phyloP scores from a whole-genome alignment of 2,329 filamentous ascomycete genomes.

The Curvularia spicifera region DNA sequence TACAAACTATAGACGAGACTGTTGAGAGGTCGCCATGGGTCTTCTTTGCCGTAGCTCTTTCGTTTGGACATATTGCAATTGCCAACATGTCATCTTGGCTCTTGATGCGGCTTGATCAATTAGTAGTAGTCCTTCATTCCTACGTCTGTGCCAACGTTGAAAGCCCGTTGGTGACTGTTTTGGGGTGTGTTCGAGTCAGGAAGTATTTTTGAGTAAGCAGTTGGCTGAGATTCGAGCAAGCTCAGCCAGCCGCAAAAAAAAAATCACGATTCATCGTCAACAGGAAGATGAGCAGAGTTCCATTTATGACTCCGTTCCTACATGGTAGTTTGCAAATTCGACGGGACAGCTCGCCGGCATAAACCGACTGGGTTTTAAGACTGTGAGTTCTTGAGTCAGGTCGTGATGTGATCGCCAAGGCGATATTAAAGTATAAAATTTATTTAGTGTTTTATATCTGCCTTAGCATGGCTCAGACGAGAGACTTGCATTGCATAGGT shows the following conservation, averaged over 20 bases:
- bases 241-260: not conserved
- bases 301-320: not conserved
- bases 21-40: not conserved
- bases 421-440: not conserved
- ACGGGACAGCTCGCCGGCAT: not conserved
- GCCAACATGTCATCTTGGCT: not conserved
- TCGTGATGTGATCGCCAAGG: not conserved
- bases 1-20: not conserved
- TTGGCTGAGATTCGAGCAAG: not conserved
- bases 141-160: not conserved
- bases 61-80: not conserved
- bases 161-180: not conserved
- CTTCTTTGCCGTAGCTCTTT: not conserved
- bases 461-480: not conserved
- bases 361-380: too few relatives aligned
- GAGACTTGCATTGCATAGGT: not conserved
- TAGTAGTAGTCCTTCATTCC: too few relatives aligned
- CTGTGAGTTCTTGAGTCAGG: too few relatives aligned
- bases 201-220: not conserved
- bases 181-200: not conserved
- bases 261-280: not conserved
- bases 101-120: not conserved
- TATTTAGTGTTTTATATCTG: not conserved
- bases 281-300: not conserved
- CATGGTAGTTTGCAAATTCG: too few relatives aligned